Evolutionary conservation across 1,139 yeast genomes (phyloP).

Genomic region (Sugiyamaella pinicola): DNA sequence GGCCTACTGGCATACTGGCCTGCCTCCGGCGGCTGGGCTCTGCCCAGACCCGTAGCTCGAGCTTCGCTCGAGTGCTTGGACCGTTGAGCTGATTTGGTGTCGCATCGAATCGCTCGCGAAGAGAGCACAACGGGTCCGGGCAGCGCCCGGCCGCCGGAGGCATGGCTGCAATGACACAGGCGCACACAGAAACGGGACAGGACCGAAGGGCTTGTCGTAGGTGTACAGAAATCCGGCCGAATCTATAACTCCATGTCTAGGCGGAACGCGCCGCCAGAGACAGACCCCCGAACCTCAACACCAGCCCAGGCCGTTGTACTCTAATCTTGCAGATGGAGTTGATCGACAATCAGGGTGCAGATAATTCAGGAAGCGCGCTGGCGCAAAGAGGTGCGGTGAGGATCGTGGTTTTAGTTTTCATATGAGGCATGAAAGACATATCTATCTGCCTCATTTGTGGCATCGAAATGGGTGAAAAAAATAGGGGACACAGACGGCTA

Average conservation of each 20-base stretch:
- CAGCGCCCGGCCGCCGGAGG: no score
- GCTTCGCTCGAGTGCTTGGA: no score
- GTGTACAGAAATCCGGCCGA: no score
- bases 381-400: neutral
- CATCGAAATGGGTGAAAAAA: neutral
- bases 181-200: no score
- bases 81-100: no score
- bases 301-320: no score
- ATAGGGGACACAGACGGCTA: neutral
- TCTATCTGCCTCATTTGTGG: slow-evolving; percentile 1
- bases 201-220: no score
- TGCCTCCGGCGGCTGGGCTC: neutral
- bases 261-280: neutral
- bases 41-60: no score
- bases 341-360: neutral
- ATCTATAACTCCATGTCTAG: neutral
- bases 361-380: no score
- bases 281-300: neutral
- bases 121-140: no score
- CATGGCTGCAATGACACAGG: no score
- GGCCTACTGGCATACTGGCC: neutral
- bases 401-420: neutral
- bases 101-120: no score
- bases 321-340: neutral
- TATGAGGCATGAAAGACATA: slow-evolving; percentile 4